These are phyloP conservation scores for Penicillium angulare DNA, from an alignment of 495 filamentous ascomycete genomes.

Conservation along the genomic window DNA sequence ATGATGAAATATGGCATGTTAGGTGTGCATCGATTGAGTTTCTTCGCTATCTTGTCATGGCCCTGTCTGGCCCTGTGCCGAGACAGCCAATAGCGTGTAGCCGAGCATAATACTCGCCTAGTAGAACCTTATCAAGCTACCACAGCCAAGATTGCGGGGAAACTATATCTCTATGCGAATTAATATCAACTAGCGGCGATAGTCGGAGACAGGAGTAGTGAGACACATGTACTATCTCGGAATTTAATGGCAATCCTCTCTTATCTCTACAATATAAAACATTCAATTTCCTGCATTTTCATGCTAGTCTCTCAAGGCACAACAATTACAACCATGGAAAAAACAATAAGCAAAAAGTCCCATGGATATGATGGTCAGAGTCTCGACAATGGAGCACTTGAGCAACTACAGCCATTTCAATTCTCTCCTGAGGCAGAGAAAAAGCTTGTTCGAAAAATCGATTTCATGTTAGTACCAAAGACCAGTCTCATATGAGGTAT, in stretches of 20 bases:
- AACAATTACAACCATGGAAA: no score
- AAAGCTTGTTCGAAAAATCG: constrained; percentile 4
- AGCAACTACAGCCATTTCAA: constrained; percentile 4
- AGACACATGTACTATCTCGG: no score
- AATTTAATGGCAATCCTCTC: no score
- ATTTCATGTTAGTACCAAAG: neutral
- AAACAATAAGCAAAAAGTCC: neutral
- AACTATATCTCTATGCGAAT: neutral
- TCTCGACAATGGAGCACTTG: constrained; percentile 17
- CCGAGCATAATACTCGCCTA: neutral
- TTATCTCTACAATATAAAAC: neutral
- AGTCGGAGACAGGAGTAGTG: no score
- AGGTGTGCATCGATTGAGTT: no score
- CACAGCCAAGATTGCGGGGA: neutral
- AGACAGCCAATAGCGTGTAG: neutral
- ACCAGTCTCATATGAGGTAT: neutral
- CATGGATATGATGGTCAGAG: constrained; percentile 6
- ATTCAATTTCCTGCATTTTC: no score
- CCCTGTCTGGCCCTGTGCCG: neutral
- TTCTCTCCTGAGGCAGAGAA: constrained; percentile 19
- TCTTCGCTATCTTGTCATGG: neutral
- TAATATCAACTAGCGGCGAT: neutral
- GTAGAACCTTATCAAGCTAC: neutral
- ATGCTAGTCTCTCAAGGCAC: no score
- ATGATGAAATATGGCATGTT: no score